Base-by-base conservation (phyloP, 768 basidiomycete genomes). In the Xerocomellus amylosporus region DNA sequence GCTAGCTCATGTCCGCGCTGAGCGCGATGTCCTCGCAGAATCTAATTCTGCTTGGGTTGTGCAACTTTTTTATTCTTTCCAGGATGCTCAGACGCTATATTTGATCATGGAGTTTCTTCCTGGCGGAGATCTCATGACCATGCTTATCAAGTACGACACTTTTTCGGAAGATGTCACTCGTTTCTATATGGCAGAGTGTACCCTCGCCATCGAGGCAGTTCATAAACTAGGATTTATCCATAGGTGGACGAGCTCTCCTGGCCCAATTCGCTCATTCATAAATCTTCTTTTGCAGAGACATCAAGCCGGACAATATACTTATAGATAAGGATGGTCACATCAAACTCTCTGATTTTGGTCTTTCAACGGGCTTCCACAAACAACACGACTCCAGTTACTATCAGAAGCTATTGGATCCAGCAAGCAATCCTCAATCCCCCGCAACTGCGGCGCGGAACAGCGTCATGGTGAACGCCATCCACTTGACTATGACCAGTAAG, bases 61-160 rank as follows among this genome's bases (percentile, higher is more conserved):
- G 7, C 93, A 97, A 66, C 81, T 98, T 20, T 98, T 82, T 74
- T 98, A 96, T 73, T 97, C 94, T n/a, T 98, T 98, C 78, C 97
- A 98, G 70, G 97, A 98, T 69, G 76, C 89, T 2, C 76, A 87
- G 49, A 93, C 89, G 63, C 81, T 99, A 24, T 99, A 98, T 75
- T 79, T 99, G 51, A 90, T 98, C 76, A 98, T 98, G 97, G 97
- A 98, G 75, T 99, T 96, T 73, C 79, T 99, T 43, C 95, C 96
- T 51, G 97, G 97, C 43, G 97, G 97, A 31, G 97, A 99, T 70
- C 78, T 98, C 57, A 98, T 99, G 97, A 97, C 95, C 5, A 98
- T 98, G 96, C 79, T 98, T 54, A 98, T 98, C 79, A 98, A 98
- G 74, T 98, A 98, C 73, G 97, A 98, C 69, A 97, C 95, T 0